phyloP scores from a whole-genome alignment of 163 green algal genomes.

The Scenedesmus sp. region DNA sequence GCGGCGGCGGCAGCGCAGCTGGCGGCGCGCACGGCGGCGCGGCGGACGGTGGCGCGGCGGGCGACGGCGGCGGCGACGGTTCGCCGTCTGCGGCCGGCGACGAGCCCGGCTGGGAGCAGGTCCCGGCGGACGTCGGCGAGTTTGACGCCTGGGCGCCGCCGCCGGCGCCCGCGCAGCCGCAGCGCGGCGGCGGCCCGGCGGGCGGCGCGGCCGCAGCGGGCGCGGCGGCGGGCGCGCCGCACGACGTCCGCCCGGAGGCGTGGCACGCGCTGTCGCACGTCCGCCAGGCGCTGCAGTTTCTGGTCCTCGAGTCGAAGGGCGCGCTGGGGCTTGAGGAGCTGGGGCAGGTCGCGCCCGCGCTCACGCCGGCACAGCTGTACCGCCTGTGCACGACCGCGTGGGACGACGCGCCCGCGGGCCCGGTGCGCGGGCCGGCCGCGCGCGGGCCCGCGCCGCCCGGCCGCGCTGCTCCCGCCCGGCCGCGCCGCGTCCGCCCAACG shows the following conservation, averaged over 20 bases:
- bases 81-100: background rate
- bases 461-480: too few relatives aligned
- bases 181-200: constrained; percentile 16
- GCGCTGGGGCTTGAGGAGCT: constrained; percentile 53
- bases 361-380: constrained; percentile 64
- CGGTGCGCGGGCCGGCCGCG: too few relatives aligned
- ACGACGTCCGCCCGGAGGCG: constrained; percentile 24
- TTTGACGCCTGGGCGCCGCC: constrained; percentile 22
- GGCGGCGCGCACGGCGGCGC: too few relatives aligned
- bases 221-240: background rate
- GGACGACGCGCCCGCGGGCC: constrained; percentile 41
- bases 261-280: constrained; percentile 46
- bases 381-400: constrained; percentile 59
- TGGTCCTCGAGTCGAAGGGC: constrained; percentile 52
- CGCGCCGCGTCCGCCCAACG: too few relatives aligned
- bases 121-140: constrained; percentile 16
- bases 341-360: constrained; percentile 45
- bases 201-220: constrained; percentile 13
- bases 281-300: constrained; percentile 52
- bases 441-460: too few relatives aligned
- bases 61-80: background rate
- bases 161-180: constrained; percentile 15
- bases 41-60: constrained; percentile 1
- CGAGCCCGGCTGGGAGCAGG: constrained; percentile 18
- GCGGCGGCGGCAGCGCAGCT: too few relatives aligned